These are phyloP conservation scores for Lojkania enalia DNA, from an alignment of 2,329 filamentous ascomycete genomes.

Conservation along the genomic window DNA sequence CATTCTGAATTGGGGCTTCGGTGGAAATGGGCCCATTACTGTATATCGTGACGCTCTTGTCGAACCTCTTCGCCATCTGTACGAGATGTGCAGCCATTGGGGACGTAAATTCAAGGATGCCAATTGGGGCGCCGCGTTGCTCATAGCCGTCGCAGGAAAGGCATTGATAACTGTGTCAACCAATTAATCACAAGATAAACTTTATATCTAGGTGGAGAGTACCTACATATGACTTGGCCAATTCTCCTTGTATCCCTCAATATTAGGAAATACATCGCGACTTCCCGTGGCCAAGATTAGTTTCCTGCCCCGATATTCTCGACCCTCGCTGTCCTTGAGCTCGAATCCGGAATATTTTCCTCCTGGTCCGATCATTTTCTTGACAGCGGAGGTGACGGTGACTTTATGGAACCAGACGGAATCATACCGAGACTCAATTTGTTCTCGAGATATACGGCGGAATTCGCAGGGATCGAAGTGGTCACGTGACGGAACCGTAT, in stretches of 20 bases:
- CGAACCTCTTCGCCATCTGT: slow-evolving; percentile 31
- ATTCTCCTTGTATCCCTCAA: slow-evolving; percentile 58
- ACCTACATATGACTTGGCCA: slow-evolving; percentile 47
- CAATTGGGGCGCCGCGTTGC: slow-evolving; percentile 50
- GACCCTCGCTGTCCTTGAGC: slow-evolving; percentile 48
- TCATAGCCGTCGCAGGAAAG: slow-evolving; percentile 65
- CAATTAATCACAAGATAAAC: background rate
- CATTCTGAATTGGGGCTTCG: slow-evolving; percentile 19
- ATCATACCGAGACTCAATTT: slow-evolving; percentile 44
- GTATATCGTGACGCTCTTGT: slow-evolving; percentile 31
- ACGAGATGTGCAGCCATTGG: slow-evolving; percentile 28
- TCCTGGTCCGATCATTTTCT: slow-evolving; percentile 23
- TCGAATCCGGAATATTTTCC: slow-evolving; percentile 41
- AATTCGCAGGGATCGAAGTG: slow-evolving; percentile 32
- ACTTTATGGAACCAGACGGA: slow-evolving; percentile 38
- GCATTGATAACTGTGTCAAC: slow-evolving; percentile 55
- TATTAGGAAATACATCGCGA: slow-evolving; percentile 55
- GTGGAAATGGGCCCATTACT: slow-evolving; percentile 24
- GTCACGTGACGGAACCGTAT: slow-evolving; percentile 40
- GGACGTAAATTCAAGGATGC: slow-evolving; percentile 28
- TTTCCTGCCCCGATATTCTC: slow-evolving; percentile 54
- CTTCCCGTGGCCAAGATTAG: slow-evolving; percentile 61
- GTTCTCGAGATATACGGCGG: slow-evolving; percentile 35
- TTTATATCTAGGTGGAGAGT: background rate
- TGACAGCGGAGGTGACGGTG: slow-evolving; percentile 25